phyloP scores from a whole-genome alignment of 352 stramenopile genomes.

The Phytophthora fragariae region DNA sequence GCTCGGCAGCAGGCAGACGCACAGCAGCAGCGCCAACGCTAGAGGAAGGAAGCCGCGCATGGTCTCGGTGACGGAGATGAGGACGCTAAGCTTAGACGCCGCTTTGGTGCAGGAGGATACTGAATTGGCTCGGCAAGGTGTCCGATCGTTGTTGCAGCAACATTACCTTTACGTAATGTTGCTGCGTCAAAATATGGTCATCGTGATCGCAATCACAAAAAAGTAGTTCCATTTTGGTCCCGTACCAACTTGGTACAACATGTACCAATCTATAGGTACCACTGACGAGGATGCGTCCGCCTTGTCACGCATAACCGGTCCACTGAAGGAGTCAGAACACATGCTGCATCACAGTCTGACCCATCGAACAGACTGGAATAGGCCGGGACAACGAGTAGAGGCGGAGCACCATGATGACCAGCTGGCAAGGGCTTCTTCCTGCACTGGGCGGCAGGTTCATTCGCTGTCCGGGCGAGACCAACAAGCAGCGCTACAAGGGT shows the following conservation, averaged over 20 bases:
- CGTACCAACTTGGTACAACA: neutral
- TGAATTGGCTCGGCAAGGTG: too few relatives aligned
- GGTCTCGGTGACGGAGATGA: neutral
- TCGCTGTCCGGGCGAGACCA: neutral
- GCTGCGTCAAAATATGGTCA: neutral
- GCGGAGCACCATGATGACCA: constrained; percentile 25
- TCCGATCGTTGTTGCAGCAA: too few relatives aligned
- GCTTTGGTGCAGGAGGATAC: neutral
- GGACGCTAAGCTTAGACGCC: too few relatives aligned
- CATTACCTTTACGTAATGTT: too few relatives aligned
- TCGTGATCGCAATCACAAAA: too few relatives aligned
- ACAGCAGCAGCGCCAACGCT: constrained; percentile 24
- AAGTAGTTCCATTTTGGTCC: neutral
- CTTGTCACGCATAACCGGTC: neutral
- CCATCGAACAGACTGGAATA: constrained; percentile 18
- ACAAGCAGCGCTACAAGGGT: neutral
- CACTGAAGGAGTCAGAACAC: constrained; percentile 12
- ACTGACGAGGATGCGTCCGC: neutral
- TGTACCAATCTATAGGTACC: neutral
- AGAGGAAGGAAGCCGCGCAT: constrained; percentile 35
- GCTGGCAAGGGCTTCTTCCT: constrained; percentile 34
- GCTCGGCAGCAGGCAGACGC: constrained; percentile 18
- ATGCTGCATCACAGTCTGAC: neutral
- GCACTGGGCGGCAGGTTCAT: constrained; percentile 19
- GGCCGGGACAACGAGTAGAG: constrained; percentile 27